phyloP scores from a whole-genome alignment of 768 basidiomycete species.

The Leccinum obscurum region DNA sequence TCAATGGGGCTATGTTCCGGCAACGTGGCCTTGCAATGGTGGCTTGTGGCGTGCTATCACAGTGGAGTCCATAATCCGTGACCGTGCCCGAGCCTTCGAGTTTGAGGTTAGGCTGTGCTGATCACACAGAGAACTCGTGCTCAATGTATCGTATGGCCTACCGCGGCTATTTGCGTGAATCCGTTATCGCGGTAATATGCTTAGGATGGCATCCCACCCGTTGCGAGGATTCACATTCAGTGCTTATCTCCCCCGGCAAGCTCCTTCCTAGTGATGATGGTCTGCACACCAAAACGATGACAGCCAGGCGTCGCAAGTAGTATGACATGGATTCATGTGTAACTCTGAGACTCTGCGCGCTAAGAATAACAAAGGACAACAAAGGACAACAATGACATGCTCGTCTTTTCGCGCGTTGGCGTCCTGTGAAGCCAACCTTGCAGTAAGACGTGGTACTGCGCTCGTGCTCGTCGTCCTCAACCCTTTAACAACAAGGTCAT shows the following conservation, averaged over 20 bases:
- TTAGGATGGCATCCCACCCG: too few species aligned
- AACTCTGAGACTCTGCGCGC: not conserved
- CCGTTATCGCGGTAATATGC: not conserved
- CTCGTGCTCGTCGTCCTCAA: slow-evolving; percentile 17
- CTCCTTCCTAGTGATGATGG: too few species aligned
- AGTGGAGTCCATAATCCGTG: not conserved
- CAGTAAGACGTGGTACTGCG: slow-evolving; percentile 13
- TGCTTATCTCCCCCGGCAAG: not conserved
- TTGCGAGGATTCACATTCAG: too few species aligned
- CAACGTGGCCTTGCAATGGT: not conserved
- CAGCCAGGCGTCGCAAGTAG: too few species aligned
- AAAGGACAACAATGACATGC: slow-evolving; percentile 28
- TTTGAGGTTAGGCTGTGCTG: not conserved
- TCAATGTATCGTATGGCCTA: not conserved
- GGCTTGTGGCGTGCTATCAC: not conserved
- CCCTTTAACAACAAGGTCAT: slow-evolving; percentile 36
- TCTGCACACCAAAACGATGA: too few species aligned
- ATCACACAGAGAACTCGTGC: not conserved
- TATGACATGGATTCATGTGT: too few species aligned
- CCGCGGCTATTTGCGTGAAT: not conserved
- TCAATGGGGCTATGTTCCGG: not conserved
- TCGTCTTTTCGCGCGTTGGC: slow-evolving; percentile 21
- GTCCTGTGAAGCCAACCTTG: slow-evolving; percentile 14
- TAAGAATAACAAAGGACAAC: slow-evolving; percentile 28
- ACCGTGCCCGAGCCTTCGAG: not conserved